Base-by-base conservation (phyloP, 768 basidiomycete species). In the Tylopilus sp. region DNA sequence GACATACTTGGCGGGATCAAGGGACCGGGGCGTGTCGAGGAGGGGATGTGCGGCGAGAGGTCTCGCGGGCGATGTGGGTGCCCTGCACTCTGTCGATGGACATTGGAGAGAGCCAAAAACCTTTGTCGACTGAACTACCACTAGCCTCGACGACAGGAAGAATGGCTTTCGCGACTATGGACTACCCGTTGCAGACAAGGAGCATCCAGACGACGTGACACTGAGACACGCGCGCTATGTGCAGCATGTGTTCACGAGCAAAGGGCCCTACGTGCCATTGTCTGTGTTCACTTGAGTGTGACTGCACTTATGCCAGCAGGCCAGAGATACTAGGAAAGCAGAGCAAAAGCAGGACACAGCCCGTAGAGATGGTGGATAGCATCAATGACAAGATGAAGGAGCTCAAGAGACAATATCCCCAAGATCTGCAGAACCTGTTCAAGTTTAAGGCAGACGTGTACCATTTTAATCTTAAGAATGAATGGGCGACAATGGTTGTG, bases 41-140 rank as follows among this genome's bases (percentile, higher is more conserved):
- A 90, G 71, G 4, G 87, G 87, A 57, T 89, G 88, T 0, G 84
- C 78, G 6, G 75, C 69, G 25, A 83, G 68, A 11, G 77, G 55
- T 7, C 71, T 60, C 28, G 44, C 70, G 75, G 31, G 71, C 72
- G 30, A 81, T 61, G 36, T 67, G 66, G 36, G 70, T 59, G 17
- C 44, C 36, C 3, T 47, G 45, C 0, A 35, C 45, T 38, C 36
- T 47, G 39, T 36, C 46, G 25, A 39, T 2, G 46, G 46, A 47
- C 23, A 77, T 78, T 17, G 20, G 15, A 26, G 28, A 41, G 50
- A 13, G 38, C 48, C 25, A 15, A 8, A 21, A 63, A 56, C 38
- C 38, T 39, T 39, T 39, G 38, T 39, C 38, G 3, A 35, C 31
- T 2, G 11, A 43, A 13, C 26, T 42, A 9, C 9, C 15, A 35